These are phyloP conservation scores for Aspergillus fischeri DNA, from an alignment of 2,329 filamentous ascomycete species.

Conservation along the genomic window DNA sequence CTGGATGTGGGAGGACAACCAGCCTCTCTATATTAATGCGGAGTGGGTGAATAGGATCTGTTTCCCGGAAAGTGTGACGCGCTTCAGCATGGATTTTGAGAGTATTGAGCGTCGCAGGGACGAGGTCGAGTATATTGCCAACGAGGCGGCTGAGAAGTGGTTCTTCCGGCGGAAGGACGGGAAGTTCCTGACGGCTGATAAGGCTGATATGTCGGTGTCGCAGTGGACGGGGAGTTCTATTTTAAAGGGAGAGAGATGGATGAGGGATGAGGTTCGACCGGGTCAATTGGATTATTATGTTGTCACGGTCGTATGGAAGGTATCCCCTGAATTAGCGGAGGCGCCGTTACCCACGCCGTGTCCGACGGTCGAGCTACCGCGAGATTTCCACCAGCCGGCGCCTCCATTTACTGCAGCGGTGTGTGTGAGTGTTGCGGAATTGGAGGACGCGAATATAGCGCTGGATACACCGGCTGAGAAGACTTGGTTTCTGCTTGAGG, in stretches of 20 bases:
- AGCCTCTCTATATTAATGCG: slow-evolving; percentile 33
- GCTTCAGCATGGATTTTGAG: slow-evolving; percentile 47
- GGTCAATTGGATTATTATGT: slow-evolving; percentile 45
- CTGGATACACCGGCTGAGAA: neutral
- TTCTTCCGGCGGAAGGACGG: slow-evolving; percentile 34
- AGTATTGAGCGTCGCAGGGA: slow-evolving; percentile 43
- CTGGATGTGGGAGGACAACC: slow-evolving; percentile 44
- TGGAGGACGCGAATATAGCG: neutral
- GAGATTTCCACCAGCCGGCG: neutral
- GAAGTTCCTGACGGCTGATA: slow-evolving; percentile 26
- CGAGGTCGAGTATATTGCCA: slow-evolving; percentile 45
- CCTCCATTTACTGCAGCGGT: neutral
- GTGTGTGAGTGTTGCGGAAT: neutral
- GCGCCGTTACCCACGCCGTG: neutral
- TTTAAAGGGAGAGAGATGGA: slow-evolving; percentile 37
- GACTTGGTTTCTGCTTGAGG: neutral
- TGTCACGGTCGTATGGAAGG: slow-evolving; percentile 36
- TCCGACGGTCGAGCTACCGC: neutral
- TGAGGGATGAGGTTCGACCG: slow-evolving; percentile 40
- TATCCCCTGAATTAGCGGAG: neutral
- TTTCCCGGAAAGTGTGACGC: slow-evolving; percentile 33
- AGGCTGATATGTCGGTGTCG: slow-evolving; percentile 25
- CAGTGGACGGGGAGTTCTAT: slow-evolving; percentile 47
- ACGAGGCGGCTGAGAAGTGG: slow-evolving; percentile 34
- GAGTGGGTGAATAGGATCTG: slow-evolving; percentile 34